Percentiles rank a stretch among this genome's conserved stretches.
phyloP scores from a whole-genome alignment of 805 yeast species.

The Ogataea nitratoaversa region DNA sequence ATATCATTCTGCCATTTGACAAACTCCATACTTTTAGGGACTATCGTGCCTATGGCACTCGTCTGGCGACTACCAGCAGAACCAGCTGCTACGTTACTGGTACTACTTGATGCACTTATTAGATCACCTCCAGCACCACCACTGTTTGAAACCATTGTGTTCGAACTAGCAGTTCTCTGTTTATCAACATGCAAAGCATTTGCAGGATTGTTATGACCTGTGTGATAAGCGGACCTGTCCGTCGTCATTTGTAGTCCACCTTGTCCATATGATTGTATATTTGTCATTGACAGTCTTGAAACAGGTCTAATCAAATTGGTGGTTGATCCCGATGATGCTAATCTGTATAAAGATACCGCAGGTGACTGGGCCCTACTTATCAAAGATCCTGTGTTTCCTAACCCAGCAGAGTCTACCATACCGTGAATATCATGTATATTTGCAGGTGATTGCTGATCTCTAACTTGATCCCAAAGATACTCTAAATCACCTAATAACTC shows the following conservation, averaged over 20 bases:
- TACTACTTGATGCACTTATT: constrained; percentile 8
- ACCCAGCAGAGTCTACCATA: background rate
- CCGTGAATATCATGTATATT: background rate
- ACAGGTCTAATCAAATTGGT: constrained; percentile 26
- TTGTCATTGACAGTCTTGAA: constrained; percentile 24
- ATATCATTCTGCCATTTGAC: constrained; percentile 52
- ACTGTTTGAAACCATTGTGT: constrained; percentile 15
- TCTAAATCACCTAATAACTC: constrained; percentile 67
- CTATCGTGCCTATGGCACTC: constrained; percentile 12
- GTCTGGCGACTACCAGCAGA: constrained; percentile 6
- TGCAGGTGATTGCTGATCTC: constrained; percentile 11
- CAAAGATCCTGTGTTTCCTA: background rate
- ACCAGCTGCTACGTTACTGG: constrained; percentile 11
- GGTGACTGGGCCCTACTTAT: constrained; percentile 29
- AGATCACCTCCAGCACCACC: constrained; percentile 1
- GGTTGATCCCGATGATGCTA: constrained; percentile 28
- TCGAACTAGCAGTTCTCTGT: constrained; percentile 17
- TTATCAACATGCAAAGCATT: constrained; percentile 1
- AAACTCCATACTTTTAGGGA: constrained; percentile 35
- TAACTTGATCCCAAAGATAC: constrained; percentile 67
- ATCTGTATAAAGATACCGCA: constrained; percentile 30
- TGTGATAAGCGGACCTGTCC: background rate
- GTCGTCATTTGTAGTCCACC: background rate
- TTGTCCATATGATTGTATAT: constrained; percentile 8
- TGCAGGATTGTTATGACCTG: background rate